phyloP scores from a whole-genome alignment of 169 alveolate species.

The Eimeria acervulina region DNA sequence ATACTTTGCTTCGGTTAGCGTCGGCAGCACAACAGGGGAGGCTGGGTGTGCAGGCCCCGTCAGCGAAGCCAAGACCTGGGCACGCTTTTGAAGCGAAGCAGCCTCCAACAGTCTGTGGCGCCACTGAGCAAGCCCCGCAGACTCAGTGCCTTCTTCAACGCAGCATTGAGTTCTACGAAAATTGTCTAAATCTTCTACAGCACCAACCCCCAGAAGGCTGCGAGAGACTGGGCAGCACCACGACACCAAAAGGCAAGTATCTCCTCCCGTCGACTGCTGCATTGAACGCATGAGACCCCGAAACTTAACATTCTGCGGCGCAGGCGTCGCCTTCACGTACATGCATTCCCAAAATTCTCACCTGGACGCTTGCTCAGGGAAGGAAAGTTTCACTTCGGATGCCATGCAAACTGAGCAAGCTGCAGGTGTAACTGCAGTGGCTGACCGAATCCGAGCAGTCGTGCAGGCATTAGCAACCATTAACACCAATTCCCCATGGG shows the following conservation, averaged over 20 bases:
- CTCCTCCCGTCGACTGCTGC: background rate
- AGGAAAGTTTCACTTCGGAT: background rate
- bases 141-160: slow-evolving; percentile 33
- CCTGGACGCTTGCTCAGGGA: background rate
- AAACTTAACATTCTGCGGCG: background rate
- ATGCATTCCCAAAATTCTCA: background rate
- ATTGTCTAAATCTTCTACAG: background rate
- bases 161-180: background rate
- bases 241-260: background rate
- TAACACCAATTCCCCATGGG: slow-evolving; percentile 10
- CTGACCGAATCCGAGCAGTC: background rate
- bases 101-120: background rate
- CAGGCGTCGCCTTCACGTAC: background rate
- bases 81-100: background rate
- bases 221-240: background rate
- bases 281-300: background rate
- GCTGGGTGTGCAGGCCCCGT: background rate
- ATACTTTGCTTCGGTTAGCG: slow-evolving; percentile 21
- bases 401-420: background rate
- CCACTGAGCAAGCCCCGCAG: background rate
- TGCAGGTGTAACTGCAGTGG: background rate
- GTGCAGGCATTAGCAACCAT: background rate
- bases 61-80: background rate
- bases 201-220: background rate
- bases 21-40: background rate